These are phyloP conservation scores for Suillus decipiens DNA, from an alignment of 768 basidiomycete species.

Conservation along the genomic window DNA sequence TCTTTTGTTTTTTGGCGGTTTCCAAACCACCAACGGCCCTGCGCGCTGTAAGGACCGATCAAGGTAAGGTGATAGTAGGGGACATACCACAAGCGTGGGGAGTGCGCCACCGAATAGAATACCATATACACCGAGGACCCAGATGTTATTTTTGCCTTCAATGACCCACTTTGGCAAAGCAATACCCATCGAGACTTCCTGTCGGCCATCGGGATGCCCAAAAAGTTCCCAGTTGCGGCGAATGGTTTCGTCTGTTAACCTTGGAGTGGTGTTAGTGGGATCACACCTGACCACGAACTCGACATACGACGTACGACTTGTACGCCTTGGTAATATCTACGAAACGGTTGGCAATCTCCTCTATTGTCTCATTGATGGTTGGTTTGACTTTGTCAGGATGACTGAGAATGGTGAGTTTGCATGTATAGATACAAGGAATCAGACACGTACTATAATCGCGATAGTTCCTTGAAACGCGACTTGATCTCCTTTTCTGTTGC, in stretches of 20 bases:
- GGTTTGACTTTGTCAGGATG: slow-evolving; percentile 97
- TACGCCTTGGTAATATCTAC: slow-evolving; percentile 97
- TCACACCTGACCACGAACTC: neutral
- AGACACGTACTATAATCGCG: slow-evolving; percentile 71
- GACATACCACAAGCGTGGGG: slow-evolving; percentile 75
- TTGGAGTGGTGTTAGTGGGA: slow-evolving; percentile 28
- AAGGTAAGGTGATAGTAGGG: neutral
- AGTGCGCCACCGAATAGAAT: slow-evolving; percentile 85
- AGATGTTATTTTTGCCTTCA: slow-evolving; percentile 87
- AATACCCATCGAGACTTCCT: slow-evolving; percentile 91
- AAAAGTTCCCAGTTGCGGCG: slow-evolving; percentile 88
- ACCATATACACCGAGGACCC: slow-evolving; percentile 88
- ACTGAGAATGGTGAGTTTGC: slow-evolving; percentile 41
- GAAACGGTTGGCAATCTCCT: slow-evolving; percentile 83
- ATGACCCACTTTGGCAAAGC: slow-evolving; percentile 94
- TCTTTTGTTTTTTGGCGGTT: slow-evolving; percentile 90
- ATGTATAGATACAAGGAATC: neutral
- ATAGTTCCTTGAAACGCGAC: slow-evolving; percentile 91
- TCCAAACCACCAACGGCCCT: slow-evolving; percentile 98
- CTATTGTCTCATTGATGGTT: slow-evolving; percentile 79
- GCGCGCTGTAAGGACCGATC: slow-evolving; percentile 5
- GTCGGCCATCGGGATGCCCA: slow-evolving; percentile 96
- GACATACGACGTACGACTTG: slow-evolving; percentile 66
- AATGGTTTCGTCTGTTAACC: slow-evolving; percentile 89
- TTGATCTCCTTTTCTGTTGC: slow-evolving; percentile 89